phyloP scores from a whole-genome alignment of 2,329 filamentous ascomycete genomes.

The Dendryphion nanum region DNA sequence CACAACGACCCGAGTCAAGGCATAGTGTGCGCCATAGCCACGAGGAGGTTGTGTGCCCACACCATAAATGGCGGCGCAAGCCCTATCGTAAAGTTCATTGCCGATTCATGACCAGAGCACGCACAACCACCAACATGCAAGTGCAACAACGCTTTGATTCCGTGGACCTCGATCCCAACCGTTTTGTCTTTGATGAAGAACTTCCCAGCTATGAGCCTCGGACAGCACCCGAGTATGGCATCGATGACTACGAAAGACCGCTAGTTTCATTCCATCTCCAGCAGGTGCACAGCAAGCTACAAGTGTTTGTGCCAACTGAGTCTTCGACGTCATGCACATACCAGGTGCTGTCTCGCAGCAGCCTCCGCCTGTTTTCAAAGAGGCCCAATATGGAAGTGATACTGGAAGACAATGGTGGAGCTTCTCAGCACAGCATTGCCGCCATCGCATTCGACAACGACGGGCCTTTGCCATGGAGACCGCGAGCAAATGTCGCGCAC shows the following conservation, averaged over 20 bases:
- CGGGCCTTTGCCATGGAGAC: conserved; percentile 33
- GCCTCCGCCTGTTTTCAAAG: conserved; percentile 28
- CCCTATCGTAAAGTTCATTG: too few species aligned
- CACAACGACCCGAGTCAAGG: too few species aligned
- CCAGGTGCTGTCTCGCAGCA: conserved; percentile 21
- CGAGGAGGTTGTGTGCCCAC: too few species aligned
- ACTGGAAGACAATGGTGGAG: conserved; percentile 13
- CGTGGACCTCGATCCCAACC: conserved; percentile 15
- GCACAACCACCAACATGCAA: conserved; percentile 15
- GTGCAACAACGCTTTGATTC: conserved; percentile 13
- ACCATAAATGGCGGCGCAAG: too few species aligned
- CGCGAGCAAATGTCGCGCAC: conserved; percentile 26
- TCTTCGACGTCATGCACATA: conserved; percentile 17
- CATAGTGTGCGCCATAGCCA: too few species aligned
- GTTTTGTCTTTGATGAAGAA: conserved; percentile 24
- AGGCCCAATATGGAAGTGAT: conserved; percentile 32
- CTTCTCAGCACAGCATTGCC: conserved; percentile 20
- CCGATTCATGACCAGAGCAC: too few species aligned
- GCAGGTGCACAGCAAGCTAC: conserved; percentile 23
- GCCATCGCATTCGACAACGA: conserved; percentile 26
- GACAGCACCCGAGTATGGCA: conserved; percentile 22
- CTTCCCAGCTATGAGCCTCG: conserved; percentile 24
- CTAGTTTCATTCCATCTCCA: conserved; percentile 20
- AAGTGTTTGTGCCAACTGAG: conserved; percentile 20
- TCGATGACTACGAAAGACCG: conserved; percentile 13